Percentiles rank a stretch among this genome's conserved stretches.
Evolutionary conservation across 495 filamentous ascomycete species (phyloP).

Genomic region (Penicillium cosmopolitanum): DNA sequence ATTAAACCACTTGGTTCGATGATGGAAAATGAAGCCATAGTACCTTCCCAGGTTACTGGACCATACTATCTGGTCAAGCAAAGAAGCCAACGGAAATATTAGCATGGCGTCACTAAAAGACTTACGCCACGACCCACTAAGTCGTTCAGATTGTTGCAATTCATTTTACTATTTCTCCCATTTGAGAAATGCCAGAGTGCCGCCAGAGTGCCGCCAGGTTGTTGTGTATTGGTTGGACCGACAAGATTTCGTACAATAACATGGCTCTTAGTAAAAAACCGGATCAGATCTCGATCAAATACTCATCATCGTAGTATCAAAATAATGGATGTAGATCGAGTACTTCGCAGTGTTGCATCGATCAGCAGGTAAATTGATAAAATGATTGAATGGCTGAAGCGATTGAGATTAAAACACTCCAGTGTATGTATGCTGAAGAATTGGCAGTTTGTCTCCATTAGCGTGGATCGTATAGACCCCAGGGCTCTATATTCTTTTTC

Average conservation of each 20-base stretch:
- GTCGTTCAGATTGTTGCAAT: neutral
- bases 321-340: too few relatives aligned
- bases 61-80: neutral
- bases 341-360: too few relatives aligned
- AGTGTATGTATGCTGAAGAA: too few relatives aligned
- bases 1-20: neutral
- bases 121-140: conserved; percentile 1
- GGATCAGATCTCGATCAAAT: too few relatives aligned
- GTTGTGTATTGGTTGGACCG: neutral
- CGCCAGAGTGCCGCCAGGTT: too few relatives aligned
- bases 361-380: too few relatives aligned
- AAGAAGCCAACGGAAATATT: neutral
- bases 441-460: too few relatives aligned
- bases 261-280: neutral
- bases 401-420: too few relatives aligned
- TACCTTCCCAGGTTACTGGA: neutral
- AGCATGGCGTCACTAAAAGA: neutral
- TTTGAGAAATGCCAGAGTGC: neutral
- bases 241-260: neutral
- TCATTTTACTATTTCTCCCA: neutral
- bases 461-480: too few relatives aligned
- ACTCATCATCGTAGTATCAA: too few relatives aligned
- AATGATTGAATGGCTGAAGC: too few relatives aligned
- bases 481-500: too few relatives aligned
- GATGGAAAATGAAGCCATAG: neutral